Base-by-base conservation (phyloP, 345 rosid species). In the Sonneratia caseolaris region DNA sequence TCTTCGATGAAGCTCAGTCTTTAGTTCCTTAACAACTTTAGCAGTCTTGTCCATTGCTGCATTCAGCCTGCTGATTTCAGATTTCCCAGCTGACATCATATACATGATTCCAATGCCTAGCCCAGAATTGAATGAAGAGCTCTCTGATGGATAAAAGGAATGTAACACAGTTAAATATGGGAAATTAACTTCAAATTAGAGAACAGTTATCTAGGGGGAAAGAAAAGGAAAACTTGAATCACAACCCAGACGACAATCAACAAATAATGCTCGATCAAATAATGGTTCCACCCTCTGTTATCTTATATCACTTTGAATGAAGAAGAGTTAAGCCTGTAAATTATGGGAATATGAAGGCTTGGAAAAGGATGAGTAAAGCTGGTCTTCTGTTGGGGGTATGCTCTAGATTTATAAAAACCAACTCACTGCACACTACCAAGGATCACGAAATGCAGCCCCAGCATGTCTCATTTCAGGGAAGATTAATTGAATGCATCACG, bases 101-200 rank as follows among this genome's bases (percentile, higher is more conserved):
- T 82, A 88, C 90, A 93, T 83, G 74, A 93, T 85, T 53, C 92
- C 94, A 14, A 87, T 74, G 62, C 96, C 87, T 73, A 93, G 82
- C 21, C 90, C 90, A 73, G 87, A 82, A 32, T 79, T 81, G 84
- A 88, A 84, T 37, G 79, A 73, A 62, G 90, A 80, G 76, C 79
- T 72, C 74, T 85, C 98, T 93, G 78, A 70, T 27, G 71, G 40
- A 67, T 68, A 49, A 64, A 66, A 40, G 21, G 19, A 69, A 14
- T 64, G 27, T 22, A 57, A 12, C 51, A 37, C 9, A 16, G 13
- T 71, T 19, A 40, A 21, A 16, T 7, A 24, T n/a, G 13, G 45
- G 51, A 72, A 24, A 35, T 3, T 37, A 14, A 64, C 37, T 47
- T 38, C 3, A 1, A 18, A 4, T 0, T 11, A 19, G 19, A 56